Conservation (phyloP, 1,284 basidiomycete genomes). For the Abortiporus biennis region DNA sequence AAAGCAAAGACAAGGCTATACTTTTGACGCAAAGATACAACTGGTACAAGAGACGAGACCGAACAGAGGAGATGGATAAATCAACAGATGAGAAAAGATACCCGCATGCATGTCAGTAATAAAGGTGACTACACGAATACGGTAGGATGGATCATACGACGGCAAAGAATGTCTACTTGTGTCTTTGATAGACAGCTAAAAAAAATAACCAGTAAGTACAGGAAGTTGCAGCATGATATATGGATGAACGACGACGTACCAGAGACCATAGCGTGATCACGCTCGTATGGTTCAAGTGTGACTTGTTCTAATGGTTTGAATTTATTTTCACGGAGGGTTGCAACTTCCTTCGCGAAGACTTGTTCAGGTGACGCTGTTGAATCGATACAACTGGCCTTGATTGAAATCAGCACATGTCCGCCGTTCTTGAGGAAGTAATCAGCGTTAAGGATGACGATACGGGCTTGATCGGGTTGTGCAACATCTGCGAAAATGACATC, state of each 20-base stretch:
- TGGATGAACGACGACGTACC: slow-evolving; percentile 29
- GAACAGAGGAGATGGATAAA: too few species aligned
- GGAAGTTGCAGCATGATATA: neutral
- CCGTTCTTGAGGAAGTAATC: slow-evolving; percentile 95
- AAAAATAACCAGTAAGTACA: neutral
- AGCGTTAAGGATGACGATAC: slow-evolving; percentile 91
- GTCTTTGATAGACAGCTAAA: slow-evolving; percentile 49
- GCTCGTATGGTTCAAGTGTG: slow-evolving; percentile 81
- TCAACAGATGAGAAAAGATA: too few species aligned
- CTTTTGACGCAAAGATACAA: too few species aligned
- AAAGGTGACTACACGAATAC: too few species aligned
- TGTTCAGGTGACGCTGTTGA: slow-evolving; percentile 88
- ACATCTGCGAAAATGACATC: slow-evolving; percentile 98
- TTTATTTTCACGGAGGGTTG: slow-evolving; percentile 73
- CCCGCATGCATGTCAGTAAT: too few species aligned
- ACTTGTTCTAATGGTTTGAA: slow-evolving; percentile 95
- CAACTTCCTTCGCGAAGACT: slow-evolving; percentile 88
- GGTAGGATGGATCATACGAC: too few species aligned
- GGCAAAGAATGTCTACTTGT: too few species aligned
- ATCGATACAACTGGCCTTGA: slow-evolving; percentile 99
- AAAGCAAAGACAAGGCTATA: too few species aligned
- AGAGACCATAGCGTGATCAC: slow-evolving; percentile 82
- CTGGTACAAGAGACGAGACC: too few species aligned
- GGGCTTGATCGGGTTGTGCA: slow-evolving; percentile 97
- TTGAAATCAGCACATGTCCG: slow-evolving; percentile 93